Base-by-base conservation (phyloP, 805 yeast genomes). In the Lachancea waltii region DNA sequence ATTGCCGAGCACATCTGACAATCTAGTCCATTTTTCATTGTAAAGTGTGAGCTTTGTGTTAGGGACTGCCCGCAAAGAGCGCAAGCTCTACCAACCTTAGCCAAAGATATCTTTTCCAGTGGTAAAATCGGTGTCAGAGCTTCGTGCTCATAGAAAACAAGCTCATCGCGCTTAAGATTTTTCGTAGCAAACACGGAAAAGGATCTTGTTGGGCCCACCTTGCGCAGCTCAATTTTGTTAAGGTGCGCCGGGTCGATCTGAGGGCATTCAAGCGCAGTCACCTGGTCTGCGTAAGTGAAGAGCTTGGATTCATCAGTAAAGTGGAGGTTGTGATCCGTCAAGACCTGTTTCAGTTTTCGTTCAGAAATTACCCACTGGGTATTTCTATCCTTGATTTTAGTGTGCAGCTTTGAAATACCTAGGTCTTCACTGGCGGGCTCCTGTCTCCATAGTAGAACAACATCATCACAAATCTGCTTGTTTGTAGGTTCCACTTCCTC, bases 41-140 rank as follows among this genome's bases (percentile, higher is more conserved):
- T 49, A 25, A 49, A 53, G 33, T 57, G 61, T 9, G 54, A 45
- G 11, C 49, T 44, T 27, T 54, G 48, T 2, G 43, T 45, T 26
- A 79, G 59, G 2, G 78, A 61, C 32, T 70, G 69, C 0, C 87
- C 85, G 64, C 95, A 85, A 51, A 72, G 70, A 1, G 85, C 66
- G 56, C 95, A 85, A 3, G 85, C 83, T 48, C 73, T 74, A 0
- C 87, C 84, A 15, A 58, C 53, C 31, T 71, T 65, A 48, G 82
- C 73, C 41, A 82, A 60, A 26, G 73, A 68, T 32, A 77, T 61
- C 48, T 79, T 76, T 11, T 81, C 85, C 44, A 84, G 64, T 3
- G 82, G 85, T 2, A 90, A 85, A 1, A 83, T 63, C 26, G 74
- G 71, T 29, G 73, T 64, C 40, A 85, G 66, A 5, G 86, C 75